Conservation (phyloP, 148 eudicot genomes). For the Chenopodium suecicum region DNA sequence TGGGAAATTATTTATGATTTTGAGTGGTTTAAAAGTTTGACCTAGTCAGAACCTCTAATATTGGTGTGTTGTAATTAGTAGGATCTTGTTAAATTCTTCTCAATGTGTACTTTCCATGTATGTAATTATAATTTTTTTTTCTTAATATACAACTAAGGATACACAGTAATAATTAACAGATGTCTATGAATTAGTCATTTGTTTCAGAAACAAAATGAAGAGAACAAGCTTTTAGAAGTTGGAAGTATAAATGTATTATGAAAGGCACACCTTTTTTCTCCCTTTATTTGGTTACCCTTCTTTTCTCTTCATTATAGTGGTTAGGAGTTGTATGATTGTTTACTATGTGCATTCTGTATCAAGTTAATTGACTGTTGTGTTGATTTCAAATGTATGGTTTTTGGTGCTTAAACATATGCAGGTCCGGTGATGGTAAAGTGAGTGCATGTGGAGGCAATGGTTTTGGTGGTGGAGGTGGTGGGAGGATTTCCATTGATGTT, state of each 20-base stretch:
- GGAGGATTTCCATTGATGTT: slow-evolving; percentile 87
- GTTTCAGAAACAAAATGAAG: too few relatives aligned
- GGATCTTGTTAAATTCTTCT: too few relatives aligned
- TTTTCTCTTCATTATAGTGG: neutral
- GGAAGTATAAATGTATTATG: too few relatives aligned
- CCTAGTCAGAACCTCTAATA: neutral
- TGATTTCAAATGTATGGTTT: neutral
- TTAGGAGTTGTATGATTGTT: neutral
- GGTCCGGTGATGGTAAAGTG: slow-evolving; percentile 81
- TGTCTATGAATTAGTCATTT: too few relatives aligned
- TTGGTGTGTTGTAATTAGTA: neutral
- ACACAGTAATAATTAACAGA: too few relatives aligned
- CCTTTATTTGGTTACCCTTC: neutral
- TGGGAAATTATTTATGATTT: too few relatives aligned
- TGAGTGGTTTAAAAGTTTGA: too few relatives aligned
- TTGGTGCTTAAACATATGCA: slow-evolving; percentile 34
- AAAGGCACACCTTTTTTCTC: too few relatives aligned
- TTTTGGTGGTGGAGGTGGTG: slow-evolving; percentile 97
- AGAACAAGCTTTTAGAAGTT: neutral
- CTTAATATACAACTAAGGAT: too few relatives aligned
- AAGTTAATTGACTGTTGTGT: neutral
- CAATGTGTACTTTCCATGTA: too few relatives aligned
- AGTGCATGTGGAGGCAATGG: slow-evolving; percentile 96
- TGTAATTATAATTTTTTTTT: too few relatives aligned
- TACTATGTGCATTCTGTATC: neutral